These are phyloP conservation scores for Globisporangium okanoganense DNA, from an alignment of 352 stramenopile species.

Conservation along the genomic window DNA sequence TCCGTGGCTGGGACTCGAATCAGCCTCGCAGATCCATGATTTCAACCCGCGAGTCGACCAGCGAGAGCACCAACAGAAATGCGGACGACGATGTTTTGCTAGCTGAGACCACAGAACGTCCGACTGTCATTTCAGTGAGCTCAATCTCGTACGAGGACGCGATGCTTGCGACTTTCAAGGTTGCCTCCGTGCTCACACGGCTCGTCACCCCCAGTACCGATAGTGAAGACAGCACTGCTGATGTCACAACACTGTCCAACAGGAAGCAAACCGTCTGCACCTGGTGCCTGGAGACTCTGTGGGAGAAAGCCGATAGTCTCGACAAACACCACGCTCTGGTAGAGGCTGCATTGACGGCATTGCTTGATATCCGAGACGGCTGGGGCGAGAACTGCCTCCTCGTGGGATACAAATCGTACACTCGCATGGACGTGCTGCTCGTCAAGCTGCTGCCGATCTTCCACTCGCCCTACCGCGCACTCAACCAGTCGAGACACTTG, in stretches of 20 bases:
- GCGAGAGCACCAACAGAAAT: background rate
- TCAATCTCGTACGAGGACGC: slow-evolving; percentile 1
- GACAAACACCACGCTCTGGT: slow-evolving; percentile 3
- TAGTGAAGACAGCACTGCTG: background rate
- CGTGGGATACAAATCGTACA: slow-evolving; percentile 4
- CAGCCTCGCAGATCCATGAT: background rate
- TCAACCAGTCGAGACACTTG: slow-evolving; percentile 31
- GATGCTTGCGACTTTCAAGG: slow-evolving; percentile 5
- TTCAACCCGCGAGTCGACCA: background rate
- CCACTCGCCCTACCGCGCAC: slow-evolving; percentile 9
- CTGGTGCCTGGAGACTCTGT: slow-evolving; percentile 11
- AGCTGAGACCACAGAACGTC: background rate
- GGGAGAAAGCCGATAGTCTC: background rate
- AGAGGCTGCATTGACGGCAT: slow-evolving; percentile 4
- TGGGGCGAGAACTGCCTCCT: slow-evolving; percentile 17
- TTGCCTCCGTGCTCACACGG: slow-evolving; percentile 6
- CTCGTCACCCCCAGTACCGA: background rate
- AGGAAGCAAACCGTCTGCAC: background rate
- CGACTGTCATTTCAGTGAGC: background rate
- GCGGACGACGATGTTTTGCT: background rate
- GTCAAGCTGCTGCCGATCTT: slow-evolving; percentile 39
- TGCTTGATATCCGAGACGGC: slow-evolving; percentile 14
- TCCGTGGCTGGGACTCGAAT: slow-evolving; percentile 1
- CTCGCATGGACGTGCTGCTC: slow-evolving; percentile 21
- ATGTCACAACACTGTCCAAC: background rate